phyloP scores from a whole-genome alignment of 2,329 filamentous ascomycete species.

The Xylariaceae sp. region DNA sequence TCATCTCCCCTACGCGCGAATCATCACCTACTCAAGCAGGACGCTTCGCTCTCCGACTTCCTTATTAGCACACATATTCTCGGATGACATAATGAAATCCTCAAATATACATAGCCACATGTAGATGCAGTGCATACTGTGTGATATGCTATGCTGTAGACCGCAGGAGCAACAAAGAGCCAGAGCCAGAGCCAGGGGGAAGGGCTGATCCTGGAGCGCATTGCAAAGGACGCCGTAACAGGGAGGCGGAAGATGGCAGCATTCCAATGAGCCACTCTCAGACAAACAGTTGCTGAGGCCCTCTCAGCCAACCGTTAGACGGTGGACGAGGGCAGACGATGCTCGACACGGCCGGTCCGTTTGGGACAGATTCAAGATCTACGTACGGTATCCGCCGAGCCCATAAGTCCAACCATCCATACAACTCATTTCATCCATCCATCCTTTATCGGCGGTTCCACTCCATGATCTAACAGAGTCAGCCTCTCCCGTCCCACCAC shows the following conservation, averaged over 20 bases:
- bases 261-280: conserved; percentile 12
- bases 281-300: not conserved
- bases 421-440: not conserved
- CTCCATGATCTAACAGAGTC: not conserved
- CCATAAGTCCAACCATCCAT: too few species aligned
- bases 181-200: not conserved
- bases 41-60: too few species aligned
- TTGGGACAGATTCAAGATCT: not conserved
- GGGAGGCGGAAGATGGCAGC: conserved; percentile 1
- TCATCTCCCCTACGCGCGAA: conserved; percentile 12
- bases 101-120: not conserved
- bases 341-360: not conserved
- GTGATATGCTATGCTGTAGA: too few species aligned
- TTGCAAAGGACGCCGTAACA: not conserved
- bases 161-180: too few species aligned
- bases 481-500: not conserved
- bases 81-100: not conserved
- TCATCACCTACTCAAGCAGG: too few species aligned
- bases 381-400: too few species aligned
- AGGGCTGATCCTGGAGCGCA: not conserved
- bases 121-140: too few species aligned
- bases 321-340: not conserved
- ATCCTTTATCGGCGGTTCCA: not conserved
- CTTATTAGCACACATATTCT: not conserved
- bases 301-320: conserved; percentile 12